A percentile compares a stretch with the other conserved stretches of the same genome.
Evolutionary conservation across 495 filamentous ascomycete genomes (phyloP).

Genomic region (Massariosphaeria phaeospora): DNA sequence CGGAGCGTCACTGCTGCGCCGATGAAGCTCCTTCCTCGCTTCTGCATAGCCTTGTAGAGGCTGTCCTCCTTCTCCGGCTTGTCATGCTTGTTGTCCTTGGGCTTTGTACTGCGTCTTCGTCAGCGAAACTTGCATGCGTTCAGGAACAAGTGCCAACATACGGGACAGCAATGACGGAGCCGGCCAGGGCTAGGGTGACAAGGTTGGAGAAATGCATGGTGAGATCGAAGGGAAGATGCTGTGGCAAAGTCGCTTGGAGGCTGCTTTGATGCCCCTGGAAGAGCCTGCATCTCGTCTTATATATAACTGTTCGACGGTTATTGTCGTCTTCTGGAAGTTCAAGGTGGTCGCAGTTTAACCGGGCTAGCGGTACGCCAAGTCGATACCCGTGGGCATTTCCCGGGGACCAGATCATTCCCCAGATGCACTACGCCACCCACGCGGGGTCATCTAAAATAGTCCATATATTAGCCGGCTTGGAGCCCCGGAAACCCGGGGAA

Average conservation of each 20-base stretch:
- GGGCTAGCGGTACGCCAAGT: slow-evolving; percentile 1
- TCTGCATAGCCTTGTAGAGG: slow-evolving; percentile 6
- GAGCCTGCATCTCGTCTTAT: neutral
- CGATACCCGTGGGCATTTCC: neutral
- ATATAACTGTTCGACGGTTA: slow-evolving; percentile 9
- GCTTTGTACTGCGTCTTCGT: neutral
- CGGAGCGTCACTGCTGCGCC: slow-evolving; percentile 7
- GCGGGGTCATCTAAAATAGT: neutral
- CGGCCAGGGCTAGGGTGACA: slow-evolving; percentile 7
- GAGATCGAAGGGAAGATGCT: neutral
- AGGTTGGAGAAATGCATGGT: slow-evolving; percentile 15
- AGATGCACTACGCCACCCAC: neutral
- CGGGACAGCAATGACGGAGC: slow-evolving; percentile 2
- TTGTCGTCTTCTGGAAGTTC: neutral
- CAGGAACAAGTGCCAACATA: neutral
- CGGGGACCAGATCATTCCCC: neutral
- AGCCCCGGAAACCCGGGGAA: no score
- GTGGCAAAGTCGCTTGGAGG: neutral
- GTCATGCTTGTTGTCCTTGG: neutral
- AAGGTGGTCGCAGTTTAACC: slow-evolving; percentile 1
- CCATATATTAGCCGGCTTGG: slow-evolving; percentile 1
- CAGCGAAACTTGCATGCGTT: no score
- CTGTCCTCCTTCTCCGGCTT: neutral
- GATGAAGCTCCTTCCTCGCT: slow-evolving; percentile 3
- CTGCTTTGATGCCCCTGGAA: neutral